Conservation (phyloP, 805 yeast species). For the Hanseniaspora lachancei region DNA sequence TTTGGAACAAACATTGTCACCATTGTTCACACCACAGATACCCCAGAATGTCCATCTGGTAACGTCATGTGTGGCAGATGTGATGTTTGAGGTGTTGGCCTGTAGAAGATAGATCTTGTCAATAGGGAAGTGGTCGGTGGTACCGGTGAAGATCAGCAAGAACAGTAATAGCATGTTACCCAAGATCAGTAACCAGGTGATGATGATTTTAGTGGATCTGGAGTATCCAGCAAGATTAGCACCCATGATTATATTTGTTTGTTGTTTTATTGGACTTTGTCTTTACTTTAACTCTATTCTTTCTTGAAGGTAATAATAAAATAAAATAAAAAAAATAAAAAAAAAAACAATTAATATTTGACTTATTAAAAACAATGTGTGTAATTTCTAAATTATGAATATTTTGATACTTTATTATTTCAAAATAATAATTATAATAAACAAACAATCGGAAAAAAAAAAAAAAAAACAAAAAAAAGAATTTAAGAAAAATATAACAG, state of each 20-base stretch:
- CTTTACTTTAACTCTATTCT: too few species aligned
- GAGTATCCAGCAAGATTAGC: not conserved
- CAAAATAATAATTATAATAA: too few species aligned
- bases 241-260: not conserved
- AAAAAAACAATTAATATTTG: too few species aligned
- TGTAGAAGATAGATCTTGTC: conserved; percentile 56
- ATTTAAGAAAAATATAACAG: too few species aligned
- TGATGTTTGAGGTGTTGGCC: conserved; percentile 49
- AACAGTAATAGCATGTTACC: conserved; percentile 39
- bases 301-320: too few species aligned
- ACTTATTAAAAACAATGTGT: too few species aligned
- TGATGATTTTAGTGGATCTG: conserved; percentile 14
- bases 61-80: conserved; percentile 32
- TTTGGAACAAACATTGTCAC: conserved; percentile 20
- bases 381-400: too few species aligned
- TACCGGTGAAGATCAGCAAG: conserved; percentile 52
- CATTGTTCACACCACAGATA: conserved; percentile 33
- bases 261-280: too few species aligned
- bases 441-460: too few species aligned
- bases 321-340: too few species aligned
- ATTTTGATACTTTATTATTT: too few species aligned
- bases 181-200: conserved; percentile 23
- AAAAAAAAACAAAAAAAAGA: too few species aligned
- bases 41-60: conserved; percentile 86
- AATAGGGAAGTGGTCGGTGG: conserved; percentile 45